phyloP scores from a whole-genome alignment of 148 eudicot genomes.

The Rhododendron ovatum region DNA sequence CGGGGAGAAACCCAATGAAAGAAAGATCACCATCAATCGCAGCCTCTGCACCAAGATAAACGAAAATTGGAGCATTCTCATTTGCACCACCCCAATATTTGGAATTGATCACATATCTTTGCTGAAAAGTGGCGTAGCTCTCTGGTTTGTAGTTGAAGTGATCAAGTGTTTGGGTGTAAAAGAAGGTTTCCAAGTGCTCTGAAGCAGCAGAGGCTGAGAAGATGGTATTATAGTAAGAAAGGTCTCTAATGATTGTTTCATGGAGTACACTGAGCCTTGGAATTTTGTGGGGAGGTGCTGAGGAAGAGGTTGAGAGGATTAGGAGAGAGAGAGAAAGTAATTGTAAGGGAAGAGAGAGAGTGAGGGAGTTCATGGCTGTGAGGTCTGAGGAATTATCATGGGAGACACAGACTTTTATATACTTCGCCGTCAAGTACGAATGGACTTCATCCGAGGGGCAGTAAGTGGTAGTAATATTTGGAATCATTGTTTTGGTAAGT shows the following conservation, averaged over 20 bases:
- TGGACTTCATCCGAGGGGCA: not conserved
- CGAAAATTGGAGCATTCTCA: constrained; percentile 15
- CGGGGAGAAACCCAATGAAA: not conserved
- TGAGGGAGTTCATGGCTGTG: not conserved
- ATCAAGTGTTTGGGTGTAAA: constrained; percentile 18
- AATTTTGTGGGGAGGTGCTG: not conserved
- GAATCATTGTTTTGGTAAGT: no score
- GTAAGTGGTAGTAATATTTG: not conserved
- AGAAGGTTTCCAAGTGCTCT: constrained; percentile 2
- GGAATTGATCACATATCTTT: constrained; percentile 10
- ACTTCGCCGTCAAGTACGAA: not conserved
- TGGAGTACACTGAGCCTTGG: constrained; percentile 6
- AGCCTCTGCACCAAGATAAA: constrained; percentile 17
- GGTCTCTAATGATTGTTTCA: not conserved
- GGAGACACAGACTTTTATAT: not conserved
- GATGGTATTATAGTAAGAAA: not conserved
- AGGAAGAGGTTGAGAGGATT: not conserved
- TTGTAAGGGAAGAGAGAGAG: not conserved
- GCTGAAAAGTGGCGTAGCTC: constrained; percentile 5
- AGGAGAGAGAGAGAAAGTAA: not conserved
- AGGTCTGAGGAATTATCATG: not conserved
- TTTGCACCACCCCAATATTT: constrained; percentile 17
- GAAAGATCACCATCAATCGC: not conserved
- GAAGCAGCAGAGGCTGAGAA: not conserved
- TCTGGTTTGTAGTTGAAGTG: constrained; percentile 16